Evolutionary conservation across 768 basidiomycete genomes (phyloP).

Genomic region (Boletus rex-veris): DNA sequence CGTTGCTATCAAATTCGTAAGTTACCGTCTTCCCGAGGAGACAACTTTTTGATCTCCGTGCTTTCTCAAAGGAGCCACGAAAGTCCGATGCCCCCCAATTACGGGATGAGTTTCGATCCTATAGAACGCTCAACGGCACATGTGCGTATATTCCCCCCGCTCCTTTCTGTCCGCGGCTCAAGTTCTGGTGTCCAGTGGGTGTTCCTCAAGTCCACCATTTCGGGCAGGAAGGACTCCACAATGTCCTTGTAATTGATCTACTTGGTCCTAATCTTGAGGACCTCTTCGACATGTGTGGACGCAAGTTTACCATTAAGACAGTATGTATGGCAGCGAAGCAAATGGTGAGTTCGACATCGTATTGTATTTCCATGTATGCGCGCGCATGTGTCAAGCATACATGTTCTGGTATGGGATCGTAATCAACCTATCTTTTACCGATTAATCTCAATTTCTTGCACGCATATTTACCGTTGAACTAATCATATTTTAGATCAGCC

Average conservation of each 20-base stretch:
- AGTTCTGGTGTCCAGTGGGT: constrained; percentile 55
- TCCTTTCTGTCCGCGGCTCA: constrained; percentile 12
- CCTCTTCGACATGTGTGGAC: constrained; percentile 97
- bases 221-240: constrained; percentile 97
- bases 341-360: constrained; percentile 64
- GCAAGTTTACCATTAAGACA: constrained; percentile 97
- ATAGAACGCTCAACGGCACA: constrained; percentile 90
- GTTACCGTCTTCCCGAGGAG: constrained; percentile 30
- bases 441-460: constrained; percentile 5
- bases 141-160: constrained; percentile 48
- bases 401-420: not conserved
- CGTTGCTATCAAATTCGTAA: constrained; percentile 96
- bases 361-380: constrained; percentile 1
- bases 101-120: constrained; percentile 95
- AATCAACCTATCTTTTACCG: not conserved
- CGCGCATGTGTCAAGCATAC: not conserved
- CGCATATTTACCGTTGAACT: not conserved
- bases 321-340: constrained; percentile 99
- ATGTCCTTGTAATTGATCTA: constrained; percentile 90
- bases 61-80: constrained; percentile 70
- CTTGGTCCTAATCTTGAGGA: constrained; percentile 98
- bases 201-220: constrained; percentile 99
- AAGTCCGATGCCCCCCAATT: constrained; percentile 98
- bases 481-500: constrained; percentile 66
- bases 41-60: constrained; percentile 12